A percentile compares a stretch with the other conserved stretches of the same genome.
phyloP scores from a whole-genome alignment of 148 eudicot species.

The Polygonum maritimum region DNA sequence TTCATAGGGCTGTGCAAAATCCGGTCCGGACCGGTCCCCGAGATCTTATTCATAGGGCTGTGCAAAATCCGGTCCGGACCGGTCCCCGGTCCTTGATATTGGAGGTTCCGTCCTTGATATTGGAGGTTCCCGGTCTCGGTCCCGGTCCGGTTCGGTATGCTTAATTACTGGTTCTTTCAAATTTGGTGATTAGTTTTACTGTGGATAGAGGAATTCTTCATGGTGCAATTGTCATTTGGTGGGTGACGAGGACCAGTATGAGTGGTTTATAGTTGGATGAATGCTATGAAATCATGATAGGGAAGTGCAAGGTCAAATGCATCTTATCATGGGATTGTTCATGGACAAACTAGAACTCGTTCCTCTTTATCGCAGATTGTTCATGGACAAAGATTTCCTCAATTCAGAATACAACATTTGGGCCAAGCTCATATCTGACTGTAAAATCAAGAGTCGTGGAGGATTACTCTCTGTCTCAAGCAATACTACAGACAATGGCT shows the following conservation, averaged over 20 bases:
- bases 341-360: too few relatives aligned
- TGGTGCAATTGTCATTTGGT: background rate
- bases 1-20: too few relatives aligned
- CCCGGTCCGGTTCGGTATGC: too few relatives aligned
- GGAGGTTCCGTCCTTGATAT: too few relatives aligned
- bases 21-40: too few relatives aligned
- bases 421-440: slow-evolving; percentile 82
- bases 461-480: slow-evolving; percentile 81
- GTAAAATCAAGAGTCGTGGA: slow-evolving; percentile 85
- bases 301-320: background rate
- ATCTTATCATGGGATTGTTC: background rate
- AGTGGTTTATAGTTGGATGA: background rate
- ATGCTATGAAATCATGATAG: background rate
- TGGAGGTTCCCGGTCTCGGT: too few relatives aligned
- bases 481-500: slow-evolving; percentile 51
- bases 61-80: too few relatives aligned
- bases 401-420: slow-evolving; percentile 52
- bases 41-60: too few relatives aligned
- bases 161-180: background rate
- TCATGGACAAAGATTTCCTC: slow-evolving; percentile 38
- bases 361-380: slow-evolving; percentile 59
- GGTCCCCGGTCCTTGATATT: too few relatives aligned
- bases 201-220: background rate
- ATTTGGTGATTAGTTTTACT: background rate
- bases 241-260: background rate